These are phyloP conservation scores for Chrysoporthe austroafricana DNA, from an alignment of 2,329 filamentous ascomycete species.

Conservation along the genomic window DNA sequence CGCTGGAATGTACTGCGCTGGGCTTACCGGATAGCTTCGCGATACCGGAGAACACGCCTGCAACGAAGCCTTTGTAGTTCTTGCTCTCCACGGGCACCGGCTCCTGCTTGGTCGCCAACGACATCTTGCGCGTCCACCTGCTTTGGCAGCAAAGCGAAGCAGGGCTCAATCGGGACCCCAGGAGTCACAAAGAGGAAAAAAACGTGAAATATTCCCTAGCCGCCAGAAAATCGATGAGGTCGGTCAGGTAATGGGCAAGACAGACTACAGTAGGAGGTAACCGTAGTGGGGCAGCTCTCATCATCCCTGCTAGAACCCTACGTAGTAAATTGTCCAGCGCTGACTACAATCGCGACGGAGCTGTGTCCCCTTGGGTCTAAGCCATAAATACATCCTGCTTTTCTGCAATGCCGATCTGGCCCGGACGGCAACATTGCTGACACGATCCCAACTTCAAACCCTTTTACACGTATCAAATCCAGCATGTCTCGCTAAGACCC, in stretches of 20 bases:
- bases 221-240: neutral
- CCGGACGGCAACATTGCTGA: neutral
- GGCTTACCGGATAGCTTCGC: slow-evolving; percentile 80
- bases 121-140: slow-evolving; percentile 23
- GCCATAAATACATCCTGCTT: neutral
- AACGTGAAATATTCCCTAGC: no score
- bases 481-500: neutral
- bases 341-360: no score
- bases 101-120: slow-evolving; percentile 36
- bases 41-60: slow-evolving; percentile 93
- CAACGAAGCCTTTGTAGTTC: slow-evolving; percentile 95
- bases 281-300: slow-evolving; percentile 13
- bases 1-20: neutral
- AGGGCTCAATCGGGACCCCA: neutral
- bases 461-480: neutral
- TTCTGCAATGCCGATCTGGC: neutral
- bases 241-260: slow-evolving; percentile 25
- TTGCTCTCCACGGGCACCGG: slow-evolving; percentile 41
- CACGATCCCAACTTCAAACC: neutral
- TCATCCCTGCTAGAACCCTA: slow-evolving; percentile 3
- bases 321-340: neutral
- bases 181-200: neutral
- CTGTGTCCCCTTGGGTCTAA: neutral
- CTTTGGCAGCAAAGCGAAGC: slow-evolving; percentile 11
- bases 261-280: neutral